A percentile compares a stretch with the other conserved stretches of the same genome.
Evolutionary conservation across 2,329 filamentous ascomycete genomes (phyloP).

Genomic region (Parastagonospora nodorum): DNA sequence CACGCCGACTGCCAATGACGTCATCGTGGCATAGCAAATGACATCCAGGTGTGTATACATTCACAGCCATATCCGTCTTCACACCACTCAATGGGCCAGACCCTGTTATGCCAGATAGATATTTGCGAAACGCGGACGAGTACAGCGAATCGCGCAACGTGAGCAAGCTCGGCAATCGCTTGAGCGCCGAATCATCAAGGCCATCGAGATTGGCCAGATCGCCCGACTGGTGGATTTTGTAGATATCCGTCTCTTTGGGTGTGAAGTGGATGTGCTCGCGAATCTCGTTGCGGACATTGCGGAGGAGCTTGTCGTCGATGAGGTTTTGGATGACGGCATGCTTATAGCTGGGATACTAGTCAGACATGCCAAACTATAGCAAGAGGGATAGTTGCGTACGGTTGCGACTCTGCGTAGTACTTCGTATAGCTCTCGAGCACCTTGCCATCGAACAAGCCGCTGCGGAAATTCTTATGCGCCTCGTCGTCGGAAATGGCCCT

Average conservation of each 20-base stretch:
- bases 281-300: constrained; percentile 86
- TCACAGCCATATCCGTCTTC: constrained; percentile 99
- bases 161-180: constrained; percentile 86
- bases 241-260: constrained; percentile 98
- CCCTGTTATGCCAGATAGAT: constrained; percentile 82
- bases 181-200: constrained; percentile 81
- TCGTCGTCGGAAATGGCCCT: constrained; percentile 48
- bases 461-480: constrained; percentile 46
- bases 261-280: constrained; percentile 91
- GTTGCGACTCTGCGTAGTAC: constrained; percentile 46
- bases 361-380: constrained; percentile 1
- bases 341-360: constrained; percentile 66
- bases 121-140: constrained; percentile 85
- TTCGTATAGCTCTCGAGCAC: constrained; percentile 41
- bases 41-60: constrained; percentile 95
- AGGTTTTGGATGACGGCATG: constrained; percentile 86
- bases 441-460: constrained; percentile 45
- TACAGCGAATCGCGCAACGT: constrained; percentile 93
- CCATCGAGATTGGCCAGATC: constrained; percentile 97
- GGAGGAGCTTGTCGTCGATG: constrained; percentile 80
- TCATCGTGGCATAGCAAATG: constrained; percentile 97
- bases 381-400: constrained; percentile 32
- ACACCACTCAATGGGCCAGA: constrained; percentile 85
- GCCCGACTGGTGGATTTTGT: constrained; percentile 98
- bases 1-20: constrained; percentile 92